These are phyloP conservation scores for Penicillium concentricum DNA, from an alignment of 2,329 filamentous ascomycete species.

Conservation along the genomic window DNA sequence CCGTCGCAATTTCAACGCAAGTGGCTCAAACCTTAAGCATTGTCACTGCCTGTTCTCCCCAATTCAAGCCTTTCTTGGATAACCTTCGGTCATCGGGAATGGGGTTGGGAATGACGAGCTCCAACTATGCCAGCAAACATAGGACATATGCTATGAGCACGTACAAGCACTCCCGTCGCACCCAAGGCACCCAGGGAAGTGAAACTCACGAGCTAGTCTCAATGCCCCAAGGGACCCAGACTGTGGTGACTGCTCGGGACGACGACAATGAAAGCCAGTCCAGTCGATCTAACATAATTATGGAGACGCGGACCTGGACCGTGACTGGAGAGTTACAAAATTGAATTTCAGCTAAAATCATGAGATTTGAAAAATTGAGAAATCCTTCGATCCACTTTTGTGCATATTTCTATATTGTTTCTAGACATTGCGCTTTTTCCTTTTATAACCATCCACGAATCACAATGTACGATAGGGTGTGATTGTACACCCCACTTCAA, in stretches of 20 bases:
- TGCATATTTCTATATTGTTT: neutral
- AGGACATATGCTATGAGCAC: slow-evolving; percentile 15
- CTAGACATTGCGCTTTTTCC: neutral
- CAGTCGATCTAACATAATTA: slow-evolving; percentile 29
- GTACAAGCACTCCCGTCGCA: slow-evolving; percentile 10
- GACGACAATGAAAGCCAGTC: slow-evolving; percentile 27
- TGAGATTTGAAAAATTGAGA: neutral
- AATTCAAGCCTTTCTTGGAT: slow-evolving; percentile 34
- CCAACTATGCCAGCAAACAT: slow-evolving; percentile 14
- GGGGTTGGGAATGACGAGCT: slow-evolving; percentile 19
- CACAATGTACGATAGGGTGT: neutral
- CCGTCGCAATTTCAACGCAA: slow-evolving; percentile 17
- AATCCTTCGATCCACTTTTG: neutral
- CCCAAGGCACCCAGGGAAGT: slow-evolving; percentile 2
- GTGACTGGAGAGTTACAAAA: slow-evolving; percentile 16
- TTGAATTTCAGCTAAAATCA: neutral
- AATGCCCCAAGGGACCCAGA: slow-evolving; percentile 9
- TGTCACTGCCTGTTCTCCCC: slow-evolving; percentile 30
- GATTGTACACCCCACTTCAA: neutral
- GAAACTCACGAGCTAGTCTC: slow-evolving; percentile 17
- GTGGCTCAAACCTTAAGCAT: slow-evolving; percentile 28
- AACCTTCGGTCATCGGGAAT: slow-evolving; percentile 31
- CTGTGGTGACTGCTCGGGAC: slow-evolving; percentile 16
- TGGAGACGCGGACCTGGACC: slow-evolving; percentile 25
- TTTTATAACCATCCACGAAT: neutral